phyloP scores from a whole-genome alignment of 1,139 yeast species.

The Blastobotrys proliferans region DNA sequence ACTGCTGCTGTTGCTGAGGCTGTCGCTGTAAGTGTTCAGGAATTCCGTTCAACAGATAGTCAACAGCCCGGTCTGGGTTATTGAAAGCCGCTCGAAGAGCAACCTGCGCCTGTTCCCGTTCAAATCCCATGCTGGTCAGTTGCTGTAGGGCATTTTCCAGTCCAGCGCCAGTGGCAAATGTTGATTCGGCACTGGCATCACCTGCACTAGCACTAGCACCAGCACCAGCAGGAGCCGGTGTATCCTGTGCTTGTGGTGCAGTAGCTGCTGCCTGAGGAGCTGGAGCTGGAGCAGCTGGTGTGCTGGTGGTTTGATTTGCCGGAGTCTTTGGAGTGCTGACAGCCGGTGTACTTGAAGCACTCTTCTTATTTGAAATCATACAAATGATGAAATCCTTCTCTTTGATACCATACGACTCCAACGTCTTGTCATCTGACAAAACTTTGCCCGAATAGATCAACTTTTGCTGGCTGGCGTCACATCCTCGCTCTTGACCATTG shows the following conservation, averaged over 20 bases:
- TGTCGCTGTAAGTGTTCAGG: constrained; percentile 57
- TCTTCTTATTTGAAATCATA: constrained; percentile 55
- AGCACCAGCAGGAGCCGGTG: constrained; percentile 20
- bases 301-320: constrained; percentile 20
- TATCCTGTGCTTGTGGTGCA: constrained; percentile 23
- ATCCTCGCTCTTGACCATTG: constrained; percentile 62
- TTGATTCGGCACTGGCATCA: constrained; percentile 27
- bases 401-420: constrained; percentile 70
- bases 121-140: constrained; percentile 96
- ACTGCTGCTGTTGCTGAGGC: constrained; percentile 24
- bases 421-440: constrained; percentile 73
- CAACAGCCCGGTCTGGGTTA: constrained; percentile 98
- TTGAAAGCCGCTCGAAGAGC: constrained; percentile 95
- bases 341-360: constrained; percentile 25
- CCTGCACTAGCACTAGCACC: constrained; percentile 16
- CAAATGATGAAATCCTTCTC: constrained; percentile 82
- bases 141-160: constrained; percentile 68
- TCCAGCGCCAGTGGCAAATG: constrained; percentile 55
- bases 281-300: constrained; percentile 26
- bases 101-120: constrained; percentile 77
- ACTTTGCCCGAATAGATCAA: constrained; percentile 92
- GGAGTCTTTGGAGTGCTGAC: constrained; percentile 27
- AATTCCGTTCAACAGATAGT: constrained; percentile 83
- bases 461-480: constrained; percentile 74
- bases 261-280: constrained; percentile 28